phyloP scores from a whole-genome alignment of 768 basidiomycete species.

The Coprinellus aureogranulatus region DNA sequence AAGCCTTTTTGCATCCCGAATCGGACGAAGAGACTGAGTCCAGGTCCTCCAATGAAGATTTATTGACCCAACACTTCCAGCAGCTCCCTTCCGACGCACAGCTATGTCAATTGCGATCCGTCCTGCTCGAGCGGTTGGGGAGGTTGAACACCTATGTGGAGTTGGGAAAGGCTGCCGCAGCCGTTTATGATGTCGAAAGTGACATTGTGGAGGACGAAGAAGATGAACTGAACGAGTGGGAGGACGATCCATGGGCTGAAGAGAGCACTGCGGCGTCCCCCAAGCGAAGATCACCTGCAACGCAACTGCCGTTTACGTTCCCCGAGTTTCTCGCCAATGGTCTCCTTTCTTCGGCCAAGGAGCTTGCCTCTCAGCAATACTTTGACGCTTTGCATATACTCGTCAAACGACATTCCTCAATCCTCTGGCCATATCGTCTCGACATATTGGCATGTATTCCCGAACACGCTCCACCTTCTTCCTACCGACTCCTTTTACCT shows the following conservation, averaged over 20 bases:
- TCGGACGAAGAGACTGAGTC: conserved; percentile 9
- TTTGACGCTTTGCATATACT: conserved; percentile 60
- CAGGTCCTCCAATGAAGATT: conserved; percentile 8
- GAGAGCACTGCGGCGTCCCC: conserved; percentile 19
- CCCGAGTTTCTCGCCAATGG: conserved; percentile 61
- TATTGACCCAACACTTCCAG: conserved; percentile 54
- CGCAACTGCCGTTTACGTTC: conserved; percentile 45
- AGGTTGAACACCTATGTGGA: conserved; percentile 70
- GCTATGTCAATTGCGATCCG: conserved; percentile 59
- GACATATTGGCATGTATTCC: conserved; percentile 72
- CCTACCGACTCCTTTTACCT: conserved; percentile 64
- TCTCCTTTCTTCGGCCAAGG: conserved; percentile 56
- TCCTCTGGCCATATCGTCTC: conserved; percentile 70
- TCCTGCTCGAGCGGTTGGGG: conserved; percentile 70
- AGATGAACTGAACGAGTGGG: conserved; percentile 64
- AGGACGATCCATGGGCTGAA: conserved; percentile 78
- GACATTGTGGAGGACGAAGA: conserved; percentile 28
- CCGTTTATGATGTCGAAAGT: too few species aligned
- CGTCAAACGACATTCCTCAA: conserved; percentile 49
- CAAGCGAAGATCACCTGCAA: conserved; percentile 29
- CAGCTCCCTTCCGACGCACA: conserved; percentile 59
- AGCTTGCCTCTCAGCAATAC: conserved; percentile 62
- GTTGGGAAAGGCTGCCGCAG: conserved; percentile 43
- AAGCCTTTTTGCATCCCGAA: conserved; percentile 29
- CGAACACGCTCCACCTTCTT: conserved; percentile 62